Conservation (phyloP, 805 yeast species). For the Saccharomycopsis lassenensis region DNA sequence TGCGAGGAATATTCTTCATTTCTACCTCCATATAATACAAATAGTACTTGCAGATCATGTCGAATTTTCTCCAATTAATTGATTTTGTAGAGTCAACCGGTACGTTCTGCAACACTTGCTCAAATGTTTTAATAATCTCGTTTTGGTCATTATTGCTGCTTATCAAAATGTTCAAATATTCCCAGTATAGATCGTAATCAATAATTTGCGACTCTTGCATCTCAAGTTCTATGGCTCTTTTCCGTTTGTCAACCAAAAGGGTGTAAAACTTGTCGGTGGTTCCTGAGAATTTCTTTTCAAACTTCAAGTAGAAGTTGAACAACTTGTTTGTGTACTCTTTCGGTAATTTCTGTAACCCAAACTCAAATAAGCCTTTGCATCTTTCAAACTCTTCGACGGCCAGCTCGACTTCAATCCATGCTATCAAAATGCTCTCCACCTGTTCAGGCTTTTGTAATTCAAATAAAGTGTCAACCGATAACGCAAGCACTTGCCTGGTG, state of each 20-base stretch:
- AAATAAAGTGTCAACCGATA: constrained; percentile 47
- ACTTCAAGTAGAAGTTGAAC: constrained; percentile 37
- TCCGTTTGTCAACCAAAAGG: no score
- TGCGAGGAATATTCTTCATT: constrained; percentile 29
- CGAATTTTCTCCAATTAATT: constrained; percentile 54
- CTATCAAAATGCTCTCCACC: constrained; percentile 20
- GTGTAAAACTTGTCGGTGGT: no score
- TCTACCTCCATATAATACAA: constrained; percentile 51
- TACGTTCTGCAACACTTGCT: constrained; percentile 30
- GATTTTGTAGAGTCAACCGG: constrained; percentile 30
- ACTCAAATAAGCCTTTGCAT: constrained; percentile 44
- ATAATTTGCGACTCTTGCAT: no score
- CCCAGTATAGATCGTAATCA: constrained; percentile 85
- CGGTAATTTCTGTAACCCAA: constrained; percentile 38
- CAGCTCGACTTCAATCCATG: constrained; percentile 69
- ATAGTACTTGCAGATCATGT: constrained; percentile 60
- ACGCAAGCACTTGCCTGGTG: constrained; percentile 54
- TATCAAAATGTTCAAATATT: no score
- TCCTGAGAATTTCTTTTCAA: constrained; percentile 60
- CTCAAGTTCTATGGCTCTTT: no score
- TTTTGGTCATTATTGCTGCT: constrained; percentile 23
- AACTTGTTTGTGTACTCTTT: constrained; percentile 26
- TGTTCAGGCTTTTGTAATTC: constrained; percentile 21
- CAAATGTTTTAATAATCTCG: constrained; percentile 29
- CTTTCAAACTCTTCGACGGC: constrained; percentile 50